Conservation (phyloP, 257 asterid genomes). For the Ligustrum vulgare region DNA sequence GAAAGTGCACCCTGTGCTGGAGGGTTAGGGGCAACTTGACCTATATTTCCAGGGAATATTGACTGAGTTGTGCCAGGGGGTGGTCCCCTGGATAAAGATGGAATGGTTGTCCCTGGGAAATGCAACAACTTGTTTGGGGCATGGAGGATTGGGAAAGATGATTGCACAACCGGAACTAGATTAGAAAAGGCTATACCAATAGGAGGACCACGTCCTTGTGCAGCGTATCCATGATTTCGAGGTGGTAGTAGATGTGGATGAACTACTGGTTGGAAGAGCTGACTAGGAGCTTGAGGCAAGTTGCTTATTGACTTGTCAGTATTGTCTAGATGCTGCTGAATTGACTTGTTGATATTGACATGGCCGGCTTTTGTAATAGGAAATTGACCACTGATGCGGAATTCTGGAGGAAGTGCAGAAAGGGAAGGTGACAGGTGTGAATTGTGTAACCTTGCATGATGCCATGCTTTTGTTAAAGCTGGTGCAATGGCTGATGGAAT, state of each 20-base stretch:
- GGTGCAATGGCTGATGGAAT: conserved; percentile 38
- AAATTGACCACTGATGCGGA: conserved; percentile 54
- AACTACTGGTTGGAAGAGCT: conserved; percentile 36
- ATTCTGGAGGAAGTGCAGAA: conserved; percentile 40
- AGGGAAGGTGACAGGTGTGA: conserved; percentile 41
- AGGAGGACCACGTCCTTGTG: conserved; percentile 46
- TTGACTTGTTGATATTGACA: conserved; percentile 24
- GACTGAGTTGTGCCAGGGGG: conserved; percentile 42
- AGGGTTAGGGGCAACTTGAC: conserved; percentile 46
- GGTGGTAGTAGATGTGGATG: conserved; percentile 45
- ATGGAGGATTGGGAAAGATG: conserved; percentile 43
- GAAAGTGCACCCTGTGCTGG: conserved; percentile 51
- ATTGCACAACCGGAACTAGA: conserved; percentile 34
- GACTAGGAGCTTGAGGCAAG: conserved; percentile 43
- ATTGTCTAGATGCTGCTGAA: conserved; percentile 42
- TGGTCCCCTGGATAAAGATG: conserved; percentile 44
- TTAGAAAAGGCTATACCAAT: conserved; percentile 30
- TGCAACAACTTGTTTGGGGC: conserved; percentile 46
- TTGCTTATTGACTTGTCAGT: conserved; percentile 34
- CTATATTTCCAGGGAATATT: conserved; percentile 38
- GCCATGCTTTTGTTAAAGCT: conserved; percentile 42
- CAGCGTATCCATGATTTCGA: conserved; percentile 43
- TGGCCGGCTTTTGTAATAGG: conserved; percentile 28
- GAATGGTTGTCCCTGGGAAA: conserved; percentile 42
- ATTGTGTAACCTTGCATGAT: conserved; percentile 41